Evolutionary conservation across 2,329 filamentous ascomycete species (phyloP).

Genomic region (Pseudogymnoascus sp.): DNA sequence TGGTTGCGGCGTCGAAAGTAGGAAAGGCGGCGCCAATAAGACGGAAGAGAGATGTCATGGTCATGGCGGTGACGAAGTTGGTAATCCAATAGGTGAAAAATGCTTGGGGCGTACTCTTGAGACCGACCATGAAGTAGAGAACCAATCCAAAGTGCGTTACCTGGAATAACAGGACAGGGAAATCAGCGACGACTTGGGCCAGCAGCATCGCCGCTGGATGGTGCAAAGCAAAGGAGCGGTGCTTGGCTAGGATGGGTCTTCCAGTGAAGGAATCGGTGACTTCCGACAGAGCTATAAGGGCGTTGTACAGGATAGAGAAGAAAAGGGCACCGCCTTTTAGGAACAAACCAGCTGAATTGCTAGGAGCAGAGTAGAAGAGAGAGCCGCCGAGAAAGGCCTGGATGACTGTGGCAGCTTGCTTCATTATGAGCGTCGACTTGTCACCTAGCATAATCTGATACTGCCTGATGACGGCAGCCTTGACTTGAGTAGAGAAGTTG

Average conservation of each 20-base stretch:
- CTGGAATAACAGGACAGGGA: slow-evolving; percentile 53
- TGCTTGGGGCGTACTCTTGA: slow-evolving; percentile 42
- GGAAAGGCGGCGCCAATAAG: slow-evolving; percentile 48
- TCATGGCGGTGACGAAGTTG: slow-evolving; percentile 45
- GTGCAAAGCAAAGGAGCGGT: slow-evolving; percentile 51
- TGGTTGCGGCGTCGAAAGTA: slow-evolving; percentile 54
- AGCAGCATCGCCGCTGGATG: slow-evolving; percentile 56
- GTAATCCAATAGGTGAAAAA: slow-evolving; percentile 60
- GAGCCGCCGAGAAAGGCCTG: slow-evolving; percentile 60
- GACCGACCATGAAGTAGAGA: slow-evolving; percentile 58
- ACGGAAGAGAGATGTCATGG: slow-evolving; percentile 54
- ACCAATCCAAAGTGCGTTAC: slow-evolving; percentile 50
- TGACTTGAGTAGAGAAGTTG: slow-evolving; percentile 49
- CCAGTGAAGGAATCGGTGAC: slow-evolving; percentile 57
- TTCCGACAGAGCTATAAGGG: slow-evolving; percentile 58
- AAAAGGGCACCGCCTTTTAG: slow-evolving; percentile 59
- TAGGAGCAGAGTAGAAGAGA: slow-evolving; percentile 58
- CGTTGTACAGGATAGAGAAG: slow-evolving; percentile 57
- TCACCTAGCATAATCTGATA: slow-evolving; percentile 62
- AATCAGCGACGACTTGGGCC: slow-evolving; percentile 47
- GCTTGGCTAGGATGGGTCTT: slow-evolving; percentile 54
- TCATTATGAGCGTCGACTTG: slow-evolving; percentile 56
- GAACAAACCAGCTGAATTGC: slow-evolving; percentile 54
- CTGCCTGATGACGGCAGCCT: slow-evolving; percentile 50
- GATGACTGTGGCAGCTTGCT: slow-evolving; percentile 49